Percentiles rank a stretch among this genome's conserved stretches.
Evolutionary conservation across 2,329 filamentous ascomycete genomes (phyloP).

Genomic region (Aaosphaeria arxii): DNA sequence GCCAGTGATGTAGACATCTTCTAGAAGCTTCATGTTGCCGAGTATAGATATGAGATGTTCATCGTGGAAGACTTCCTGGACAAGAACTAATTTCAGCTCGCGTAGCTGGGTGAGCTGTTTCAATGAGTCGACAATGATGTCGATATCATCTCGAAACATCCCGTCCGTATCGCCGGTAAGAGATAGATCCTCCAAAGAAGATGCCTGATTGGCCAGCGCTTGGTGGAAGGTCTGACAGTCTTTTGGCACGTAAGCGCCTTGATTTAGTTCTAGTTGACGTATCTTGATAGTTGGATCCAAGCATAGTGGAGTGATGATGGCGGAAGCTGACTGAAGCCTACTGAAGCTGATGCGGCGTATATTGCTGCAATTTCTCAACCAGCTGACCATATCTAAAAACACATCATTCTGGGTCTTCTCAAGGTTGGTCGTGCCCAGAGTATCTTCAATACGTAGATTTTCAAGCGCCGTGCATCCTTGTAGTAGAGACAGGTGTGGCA

Average conservation of each 20-base stretch:
- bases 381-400: slow-evolving; percentile 51
- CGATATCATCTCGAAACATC: slow-evolving; percentile 45
- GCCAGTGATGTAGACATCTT: slow-evolving; percentile 57
- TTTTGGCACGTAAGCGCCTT: slow-evolving; percentile 43
- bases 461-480: slow-evolving; percentile 50
- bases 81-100: slow-evolving; percentile 52
- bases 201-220: slow-evolving; percentile 53
- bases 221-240: slow-evolving; percentile 53
- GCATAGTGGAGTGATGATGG: slow-evolving; percentile 52
- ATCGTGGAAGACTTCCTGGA: slow-evolving; percentile 51
- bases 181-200: slow-evolving; percentile 44
- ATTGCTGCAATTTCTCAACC: slow-evolving; percentile 53
- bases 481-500: slow-evolving; percentile 49
- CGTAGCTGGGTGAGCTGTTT: slow-evolving; percentile 51
- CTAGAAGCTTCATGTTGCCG: slow-evolving; percentile 46
- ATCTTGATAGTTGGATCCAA: slow-evolving; percentile 48
- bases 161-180: slow-evolving; percentile 49
- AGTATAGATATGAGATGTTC: slow-evolving; percentile 51
- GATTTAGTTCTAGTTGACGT: slow-evolving; percentile 47
- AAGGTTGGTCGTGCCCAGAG: slow-evolving; percentile 43
- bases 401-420: slow-evolving; percentile 53
- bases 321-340: slow-evolving; percentile 51
- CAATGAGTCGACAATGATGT: slow-evolving; percentile 51
- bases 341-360: slow-evolving; percentile 52
- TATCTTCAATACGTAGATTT: slow-evolving; percentile 49